Evolutionary conservation across 2,329 filamentous ascomycete genomes (phyloP).

Genomic region (Conoideocrella luteorostrata): DNA sequence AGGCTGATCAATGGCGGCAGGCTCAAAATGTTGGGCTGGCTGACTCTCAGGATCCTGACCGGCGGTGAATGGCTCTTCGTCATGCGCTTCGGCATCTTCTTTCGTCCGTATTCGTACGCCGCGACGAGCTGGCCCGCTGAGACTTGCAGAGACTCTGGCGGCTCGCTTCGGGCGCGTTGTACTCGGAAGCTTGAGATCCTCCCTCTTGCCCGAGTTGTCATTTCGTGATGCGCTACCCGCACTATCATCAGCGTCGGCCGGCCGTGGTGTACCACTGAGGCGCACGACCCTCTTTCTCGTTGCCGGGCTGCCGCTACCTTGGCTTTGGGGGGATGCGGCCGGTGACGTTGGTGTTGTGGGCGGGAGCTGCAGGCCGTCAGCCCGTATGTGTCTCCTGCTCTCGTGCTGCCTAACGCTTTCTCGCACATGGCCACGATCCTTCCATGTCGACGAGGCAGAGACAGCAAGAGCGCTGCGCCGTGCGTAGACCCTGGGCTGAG

Average conservation of each 20-base stretch:
- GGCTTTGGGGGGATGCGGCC: constrained; percentile 22
- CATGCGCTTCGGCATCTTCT: constrained; percentile 49
- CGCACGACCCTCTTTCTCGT: constrained; percentile 50
- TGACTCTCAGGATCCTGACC: constrained; percentile 36
- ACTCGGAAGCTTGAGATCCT: constrained; percentile 63
- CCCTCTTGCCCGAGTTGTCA: constrained; percentile 43
- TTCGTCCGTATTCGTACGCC: constrained; percentile 63
- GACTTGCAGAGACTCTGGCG: constrained; percentile 65
- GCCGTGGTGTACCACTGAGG: constrained; percentile 44
- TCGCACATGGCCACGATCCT: too few relatives aligned
- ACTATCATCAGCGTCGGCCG: constrained; percentile 35
- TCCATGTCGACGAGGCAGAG: too few relatives aligned
- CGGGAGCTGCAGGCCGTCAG: constrained; percentile 42
- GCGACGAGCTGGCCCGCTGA: constrained; percentile 73
- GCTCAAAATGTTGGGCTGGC: constrained; percentile 51
- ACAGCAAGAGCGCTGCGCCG: too few relatives aligned
- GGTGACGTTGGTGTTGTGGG: too few relatives aligned
- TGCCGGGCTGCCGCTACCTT: constrained; percentile 2
- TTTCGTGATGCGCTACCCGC: constrained; percentile 49
- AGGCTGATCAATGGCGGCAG: too few relatives aligned
- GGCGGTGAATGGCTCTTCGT: constrained; percentile 33
- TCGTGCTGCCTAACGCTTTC: constrained; percentile 39
- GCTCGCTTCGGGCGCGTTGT: constrained; percentile 73
- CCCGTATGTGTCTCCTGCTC: constrained; percentile 39
- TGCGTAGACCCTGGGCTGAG: too few relatives aligned